Conservation (phyloP, 805 yeast genomes). For the Yarrowia hollandica region DNA sequence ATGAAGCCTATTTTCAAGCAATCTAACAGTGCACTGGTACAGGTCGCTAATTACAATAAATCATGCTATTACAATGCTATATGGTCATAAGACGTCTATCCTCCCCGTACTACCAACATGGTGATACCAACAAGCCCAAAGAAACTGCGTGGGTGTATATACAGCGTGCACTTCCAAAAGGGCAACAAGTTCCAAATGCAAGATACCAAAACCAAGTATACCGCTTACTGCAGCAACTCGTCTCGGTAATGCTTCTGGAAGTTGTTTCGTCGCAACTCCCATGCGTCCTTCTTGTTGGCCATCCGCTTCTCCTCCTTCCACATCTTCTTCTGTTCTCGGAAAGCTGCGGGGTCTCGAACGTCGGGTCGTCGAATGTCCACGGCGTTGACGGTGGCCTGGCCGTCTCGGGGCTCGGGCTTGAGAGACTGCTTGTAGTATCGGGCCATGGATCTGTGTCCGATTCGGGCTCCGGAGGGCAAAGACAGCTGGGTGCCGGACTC, state of each 20-base stretch:
- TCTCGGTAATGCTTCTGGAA: conserved; percentile 85
- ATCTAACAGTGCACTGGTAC: too few species aligned
- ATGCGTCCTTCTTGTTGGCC: conserved; percentile 45
- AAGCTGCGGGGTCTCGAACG: conserved; percentile 44
- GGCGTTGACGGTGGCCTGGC: conserved; percentile 71
- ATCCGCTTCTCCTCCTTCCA: conserved; percentile 59
- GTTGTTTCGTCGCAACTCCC: conserved; percentile 70
- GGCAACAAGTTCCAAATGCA: too few species aligned
- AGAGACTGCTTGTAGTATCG: conserved; percentile 70
- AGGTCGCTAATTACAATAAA: conserved; percentile 1
- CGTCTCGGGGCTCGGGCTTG: conserved; percentile 56
- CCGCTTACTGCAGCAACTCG: conserved; percentile 53
- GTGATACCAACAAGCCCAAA: too few species aligned
- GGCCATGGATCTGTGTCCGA: conserved; percentile 78
- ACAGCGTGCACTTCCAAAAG: too few species aligned
- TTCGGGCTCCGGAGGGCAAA: conserved; percentile 73
- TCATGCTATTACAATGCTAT: conserved; percentile 21
- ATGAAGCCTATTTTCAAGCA: too few species aligned
- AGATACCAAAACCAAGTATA: too few species aligned
- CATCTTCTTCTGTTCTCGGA: conserved; percentile 54
- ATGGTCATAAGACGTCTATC: background rate
- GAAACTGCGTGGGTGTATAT: too few species aligned
- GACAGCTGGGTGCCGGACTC: conserved; percentile 63
- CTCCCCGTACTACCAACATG: background rate
- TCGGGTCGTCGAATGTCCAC: conserved; percentile 52